Percentiles rank a stretch among this genome's conserved stretches.
Evolutionary conservation across 164 flowering plant species (phyloP).

Genomic region (Pachysandra terminalis): DNA sequence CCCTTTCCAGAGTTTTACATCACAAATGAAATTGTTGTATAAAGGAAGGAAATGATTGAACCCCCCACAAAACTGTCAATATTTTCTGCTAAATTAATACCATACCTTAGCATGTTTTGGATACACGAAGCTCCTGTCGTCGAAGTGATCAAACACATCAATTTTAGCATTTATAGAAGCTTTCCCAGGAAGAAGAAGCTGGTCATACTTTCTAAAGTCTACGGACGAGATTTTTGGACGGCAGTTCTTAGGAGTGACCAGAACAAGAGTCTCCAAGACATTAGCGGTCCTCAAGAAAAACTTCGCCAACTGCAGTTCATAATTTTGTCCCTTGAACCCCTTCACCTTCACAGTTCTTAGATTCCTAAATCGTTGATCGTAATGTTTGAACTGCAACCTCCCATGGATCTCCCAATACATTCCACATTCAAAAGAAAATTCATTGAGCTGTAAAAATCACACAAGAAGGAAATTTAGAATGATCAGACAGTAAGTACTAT

Average conservation of each 20-base stretch:
- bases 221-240: not conserved
- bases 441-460: not conserved
- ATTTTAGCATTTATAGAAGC: conserved; percentile 4
- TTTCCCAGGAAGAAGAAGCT: not conserved
- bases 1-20: no score
- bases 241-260: not conserved
- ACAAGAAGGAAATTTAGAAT: not conserved
- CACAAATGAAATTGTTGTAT: no score
- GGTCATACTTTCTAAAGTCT: not conserved
- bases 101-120: not conserved
- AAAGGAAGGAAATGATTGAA: no score
- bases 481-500: not conserved
- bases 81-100: not conserved
- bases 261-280: conserved; percentile 1
- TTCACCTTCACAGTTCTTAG: conserved; percentile 4
- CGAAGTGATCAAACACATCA: not conserved
- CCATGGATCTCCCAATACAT: not conserved
- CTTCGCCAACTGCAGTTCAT: conserved; percentile 5
- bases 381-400: not conserved
- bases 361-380: not conserved
- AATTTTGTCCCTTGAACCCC: not conserved
- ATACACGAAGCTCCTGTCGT: not conserved
- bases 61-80: no score
- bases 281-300: not conserved
- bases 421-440: not conserved